Percentiles rank a stretch among this genome's conserved stretches.
Evolutionary conservation across 1,284 basidiomycete species (phyloP).

Genomic region (Psilocybe mexicana): DNA sequence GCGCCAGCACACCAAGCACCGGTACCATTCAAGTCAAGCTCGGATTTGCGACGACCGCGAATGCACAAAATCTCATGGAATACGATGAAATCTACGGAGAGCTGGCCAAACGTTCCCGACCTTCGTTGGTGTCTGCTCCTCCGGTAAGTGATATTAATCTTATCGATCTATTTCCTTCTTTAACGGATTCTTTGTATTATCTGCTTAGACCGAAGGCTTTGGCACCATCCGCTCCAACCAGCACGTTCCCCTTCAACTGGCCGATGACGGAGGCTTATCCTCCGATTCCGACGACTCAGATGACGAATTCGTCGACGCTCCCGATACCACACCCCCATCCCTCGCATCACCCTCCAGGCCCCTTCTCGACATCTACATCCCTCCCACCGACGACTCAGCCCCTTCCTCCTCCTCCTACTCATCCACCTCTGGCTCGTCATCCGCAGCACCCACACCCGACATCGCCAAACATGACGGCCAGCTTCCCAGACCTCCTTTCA

Average conservation of each 20-base stretch:
- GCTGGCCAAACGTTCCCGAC: constrained; percentile 63
- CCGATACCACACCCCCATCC: constrained; percentile 20
- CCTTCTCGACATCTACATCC: constrained; percentile 21
- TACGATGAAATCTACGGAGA: constrained; percentile 66
- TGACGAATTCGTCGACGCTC: constrained; percentile 27
- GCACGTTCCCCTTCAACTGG: constrained; percentile 40
- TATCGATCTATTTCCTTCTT: constrained; percentile 1
- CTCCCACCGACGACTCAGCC: constrained; percentile 8
- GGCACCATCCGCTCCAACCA: constrained; percentile 78
- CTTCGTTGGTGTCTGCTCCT: constrained; percentile 74
- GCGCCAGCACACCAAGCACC: constrained; percentile 57
- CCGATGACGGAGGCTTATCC: constrained; percentile 79
- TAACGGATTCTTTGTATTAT: not conserved
- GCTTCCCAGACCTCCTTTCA: constrained; percentile 7
- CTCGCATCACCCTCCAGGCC: constrained; percentile 11
- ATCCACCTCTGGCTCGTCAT: not conserved
- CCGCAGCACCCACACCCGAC: not conserved
- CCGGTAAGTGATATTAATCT: constrained; percentile 56
- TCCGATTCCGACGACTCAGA: constrained; percentile 32
- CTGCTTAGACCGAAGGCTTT: constrained; percentile 77
- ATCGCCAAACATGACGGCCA: not conserved
- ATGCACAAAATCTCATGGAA: constrained; percentile 35
- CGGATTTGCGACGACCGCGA: constrained; percentile 65
- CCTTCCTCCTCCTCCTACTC: not conserved
- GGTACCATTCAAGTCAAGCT: constrained; percentile 75